A percentile compares a stretch with the other conserved stretches of the same genome.
phyloP scores from a whole-genome alignment of 306 rosid genomes.

The Ochetophila trinervis region DNA sequence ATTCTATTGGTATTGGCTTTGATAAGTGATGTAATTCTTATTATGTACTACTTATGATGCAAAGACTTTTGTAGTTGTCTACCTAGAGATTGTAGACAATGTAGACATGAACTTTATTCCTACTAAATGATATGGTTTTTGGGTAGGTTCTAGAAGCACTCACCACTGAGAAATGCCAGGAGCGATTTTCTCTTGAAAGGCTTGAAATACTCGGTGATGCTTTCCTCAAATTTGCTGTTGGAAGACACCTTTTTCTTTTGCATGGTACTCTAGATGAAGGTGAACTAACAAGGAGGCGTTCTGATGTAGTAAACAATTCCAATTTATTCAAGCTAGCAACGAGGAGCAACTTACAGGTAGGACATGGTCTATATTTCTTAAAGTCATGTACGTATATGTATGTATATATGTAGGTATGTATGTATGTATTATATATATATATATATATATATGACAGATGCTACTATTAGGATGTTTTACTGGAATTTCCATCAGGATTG shows the following conservation, averaged over 20 bases:
- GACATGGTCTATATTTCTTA: constrained; percentile 16
- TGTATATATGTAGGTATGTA: neutral
- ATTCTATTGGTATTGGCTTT: constrained; percentile 8
- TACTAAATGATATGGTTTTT: constrained; percentile 28
- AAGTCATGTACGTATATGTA: neutral
- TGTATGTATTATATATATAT: neutral
- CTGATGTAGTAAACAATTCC: constrained; percentile 65
- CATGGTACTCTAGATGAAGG: constrained; percentile 80
- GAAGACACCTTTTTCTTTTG: constrained; percentile 69
- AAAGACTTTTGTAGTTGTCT: constrained; percentile 12
- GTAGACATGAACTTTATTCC: constrained; percentile 2
- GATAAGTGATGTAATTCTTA: constrained; percentile 7
- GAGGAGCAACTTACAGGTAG: constrained; percentile 75
- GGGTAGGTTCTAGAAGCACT: constrained; percentile 82
- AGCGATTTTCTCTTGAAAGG: constrained; percentile 90
- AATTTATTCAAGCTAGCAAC: constrained; percentile 76
- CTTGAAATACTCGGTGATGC: constrained; percentile 96
- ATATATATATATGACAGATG: too few relatives aligned
- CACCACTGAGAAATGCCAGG: constrained; percentile 93
- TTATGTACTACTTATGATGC: constrained; percentile 17
- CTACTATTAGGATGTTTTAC: too few relatives aligned
- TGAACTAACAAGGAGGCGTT: constrained; percentile 70
- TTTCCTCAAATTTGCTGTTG: constrained; percentile 86
- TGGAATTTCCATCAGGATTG: too few relatives aligned
- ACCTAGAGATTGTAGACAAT: neutral